phyloP scores from a whole-genome alignment of 2,329 filamentous ascomycete species.

The Claviceps pusilla region DNA sequence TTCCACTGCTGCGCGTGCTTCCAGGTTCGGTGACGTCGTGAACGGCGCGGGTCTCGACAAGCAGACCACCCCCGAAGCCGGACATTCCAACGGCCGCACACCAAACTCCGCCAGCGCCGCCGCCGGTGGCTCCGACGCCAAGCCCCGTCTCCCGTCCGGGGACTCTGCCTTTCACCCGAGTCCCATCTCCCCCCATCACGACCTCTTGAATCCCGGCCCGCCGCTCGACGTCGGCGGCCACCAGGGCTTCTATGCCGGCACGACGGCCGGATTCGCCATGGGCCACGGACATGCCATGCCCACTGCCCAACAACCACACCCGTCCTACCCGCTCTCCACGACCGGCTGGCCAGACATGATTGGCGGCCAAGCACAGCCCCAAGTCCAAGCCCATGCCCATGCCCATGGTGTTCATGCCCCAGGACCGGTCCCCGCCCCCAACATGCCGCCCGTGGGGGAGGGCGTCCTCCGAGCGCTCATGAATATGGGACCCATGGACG shows the following conservation, averaged over 20 bases:
- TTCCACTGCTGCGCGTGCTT: no score
- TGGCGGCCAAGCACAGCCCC: conserved; percentile 19
- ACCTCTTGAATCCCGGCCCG: conserved; percentile 21
- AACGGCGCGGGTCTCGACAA: conserved; percentile 21
- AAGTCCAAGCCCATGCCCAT: conserved; percentile 15
- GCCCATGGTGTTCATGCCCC: conserved; percentile 8
- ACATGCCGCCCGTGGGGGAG: conserved; percentile 41
- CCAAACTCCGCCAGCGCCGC: no score
- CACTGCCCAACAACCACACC: conserved; percentile 12
- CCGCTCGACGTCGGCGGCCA: conserved; percentile 12
- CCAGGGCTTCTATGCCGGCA: conserved; percentile 25
- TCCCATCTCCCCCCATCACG: conserved; percentile 31
- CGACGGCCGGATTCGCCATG: conserved; percentile 23
- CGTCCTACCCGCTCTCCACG: conserved; percentile 3
- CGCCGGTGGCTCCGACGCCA: no score
- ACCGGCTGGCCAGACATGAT: conserved; percentile 28
- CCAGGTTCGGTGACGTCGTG: no score
- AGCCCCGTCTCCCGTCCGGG: not conserved
- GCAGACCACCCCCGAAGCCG: conserved; percentile 34
- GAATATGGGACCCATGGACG: conserved; percentile 45
- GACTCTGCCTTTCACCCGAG: conserved; percentile 37
- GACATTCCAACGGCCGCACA: conserved; percentile 32
- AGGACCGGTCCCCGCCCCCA: conserved; percentile 11
- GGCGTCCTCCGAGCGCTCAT: conserved; percentile 42
- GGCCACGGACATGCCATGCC: conserved; percentile 6